Evolutionary conservation across 768 basidiomycete species (phyloP), one percentile per base, ranked within the genome.

Genomic region (Sporobolomyces roseus): DNA sequence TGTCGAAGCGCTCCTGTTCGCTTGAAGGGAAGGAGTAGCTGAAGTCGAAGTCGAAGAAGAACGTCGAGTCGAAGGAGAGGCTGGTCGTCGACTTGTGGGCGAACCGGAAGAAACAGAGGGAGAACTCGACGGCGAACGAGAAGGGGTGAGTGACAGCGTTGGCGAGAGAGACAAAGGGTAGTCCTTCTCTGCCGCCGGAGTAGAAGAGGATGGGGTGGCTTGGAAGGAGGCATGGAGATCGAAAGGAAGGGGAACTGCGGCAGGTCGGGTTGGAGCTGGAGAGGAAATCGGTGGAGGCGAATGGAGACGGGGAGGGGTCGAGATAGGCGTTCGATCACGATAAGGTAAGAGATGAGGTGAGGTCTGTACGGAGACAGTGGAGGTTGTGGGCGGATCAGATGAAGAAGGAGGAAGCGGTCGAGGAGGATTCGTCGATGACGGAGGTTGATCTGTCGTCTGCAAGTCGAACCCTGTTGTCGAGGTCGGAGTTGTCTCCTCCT

Each of bases 181-280:
- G 2, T 36, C 50, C 33, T 43, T 49, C 21, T 14, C 35, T 12
- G 43, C 9, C 12, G 23, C 23, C 45, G 45, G 21, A 7, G n/a
- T n/a, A n/a, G 45, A 13, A 46, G 54, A 38, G 35, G 55, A 25
- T 5, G 73, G 66, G 4, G 61, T 68, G 3, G 69, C 51, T 23
- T 65, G 69, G 51, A 68, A 71, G 12, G 69, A 65, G 16, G 73
- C 70, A 38, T 71, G 66, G 9, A 74, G 62, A 62, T 71, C 61
- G 62, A 63, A 71, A 5, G 71, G 46, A 9, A 56, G 27, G 17
- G 59, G 60, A 17, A 60, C 62, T 19, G 52, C 14, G 2, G 41
- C 12, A 0, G 52, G 56, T 2, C 63, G 58, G 1, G 35, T 51
- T 10, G 51, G 45, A 0, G 62, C 35, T 2, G 67, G 32, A 38